Conservation (phyloP, 2,329 filamentous ascomycete species). For the Rhynchosporium secalis region DNA sequence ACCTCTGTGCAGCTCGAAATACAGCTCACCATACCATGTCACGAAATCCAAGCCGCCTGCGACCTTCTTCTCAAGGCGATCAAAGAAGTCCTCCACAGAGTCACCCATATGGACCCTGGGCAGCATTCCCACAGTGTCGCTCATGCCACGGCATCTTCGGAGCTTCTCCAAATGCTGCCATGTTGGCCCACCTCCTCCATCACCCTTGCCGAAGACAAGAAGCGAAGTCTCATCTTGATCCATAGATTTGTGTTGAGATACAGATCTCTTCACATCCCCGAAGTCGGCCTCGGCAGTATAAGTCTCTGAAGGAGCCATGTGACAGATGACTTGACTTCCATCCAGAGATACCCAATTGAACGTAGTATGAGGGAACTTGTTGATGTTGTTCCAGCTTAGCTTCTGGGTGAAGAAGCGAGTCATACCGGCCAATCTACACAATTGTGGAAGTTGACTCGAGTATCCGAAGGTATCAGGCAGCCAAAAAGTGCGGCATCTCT, state of each 20-base stretch:
- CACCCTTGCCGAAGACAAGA: slow-evolving; percentile 93
- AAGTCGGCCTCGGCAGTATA: slow-evolving; percentile 95
- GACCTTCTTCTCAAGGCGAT: slow-evolving; percentile 76
- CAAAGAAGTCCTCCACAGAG: slow-evolving; percentile 94
- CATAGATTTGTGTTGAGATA: slow-evolving; percentile 92
- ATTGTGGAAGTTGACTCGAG: slow-evolving; percentile 88
- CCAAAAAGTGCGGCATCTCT: slow-evolving; percentile 91
- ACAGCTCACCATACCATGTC: slow-evolving; percentile 97
- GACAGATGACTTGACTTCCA: slow-evolving; percentile 93
- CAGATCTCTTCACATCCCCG: slow-evolving; percentile 86
- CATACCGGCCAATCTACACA: slow-evolving; percentile 95
- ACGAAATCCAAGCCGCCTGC: slow-evolving; percentile 63
- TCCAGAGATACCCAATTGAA: slow-evolving; percentile 98
- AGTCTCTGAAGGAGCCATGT: slow-evolving; percentile 95
- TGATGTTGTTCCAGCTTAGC: slow-evolving; percentile 99
- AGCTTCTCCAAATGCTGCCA: slow-evolving; percentile 95
- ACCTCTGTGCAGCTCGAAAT: slow-evolving; percentile 95
- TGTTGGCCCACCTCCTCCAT: slow-evolving; percentile 92
- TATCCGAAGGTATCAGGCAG: slow-evolving; percentile 98
- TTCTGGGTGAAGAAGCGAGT: slow-evolving; percentile 96
- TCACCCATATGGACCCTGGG: slow-evolving; percentile 86
- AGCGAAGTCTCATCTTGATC: slow-evolving; percentile 89
- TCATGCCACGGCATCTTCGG: slow-evolving; percentile 84
- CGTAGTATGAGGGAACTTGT: slow-evolving; percentile 96
- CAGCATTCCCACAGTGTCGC: slow-evolving; percentile 79